Conservation (phyloP, 257 asterid genomes). For the Coffea canephora region DNA sequence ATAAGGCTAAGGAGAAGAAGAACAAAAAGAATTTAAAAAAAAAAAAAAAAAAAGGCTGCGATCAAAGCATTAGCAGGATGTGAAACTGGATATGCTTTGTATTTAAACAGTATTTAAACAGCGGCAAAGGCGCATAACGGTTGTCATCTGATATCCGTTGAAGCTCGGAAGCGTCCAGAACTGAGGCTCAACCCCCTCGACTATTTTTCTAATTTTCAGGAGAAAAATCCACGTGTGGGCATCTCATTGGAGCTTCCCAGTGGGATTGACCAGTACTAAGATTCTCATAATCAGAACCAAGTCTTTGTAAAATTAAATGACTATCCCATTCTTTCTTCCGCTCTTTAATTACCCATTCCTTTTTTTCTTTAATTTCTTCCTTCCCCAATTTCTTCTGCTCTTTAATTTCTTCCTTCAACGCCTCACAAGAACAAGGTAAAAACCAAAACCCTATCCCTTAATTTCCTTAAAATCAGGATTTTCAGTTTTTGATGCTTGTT, state of each 20-base stretch:
- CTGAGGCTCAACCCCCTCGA: neutral
- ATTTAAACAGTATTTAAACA: neutral
- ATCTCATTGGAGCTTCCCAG: neutral
- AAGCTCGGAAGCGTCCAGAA: constrained; percentile 2
- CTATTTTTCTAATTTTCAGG: neutral
- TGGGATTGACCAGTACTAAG: neutral
- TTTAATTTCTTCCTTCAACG: neutral
- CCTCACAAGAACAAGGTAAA: constrained; percentile 1
- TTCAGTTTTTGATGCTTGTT: neutral
- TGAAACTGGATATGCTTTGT: too few relatives aligned
- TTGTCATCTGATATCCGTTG: constrained; percentile 25
- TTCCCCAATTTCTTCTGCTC: neutral
- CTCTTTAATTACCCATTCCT: neutral
- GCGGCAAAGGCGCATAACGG: constrained; percentile 22
- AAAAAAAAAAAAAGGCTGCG: too few relatives aligned
- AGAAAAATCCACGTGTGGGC: constrained; percentile 3
- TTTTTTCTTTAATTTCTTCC: neutral
- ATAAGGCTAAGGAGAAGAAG: too few relatives aligned
- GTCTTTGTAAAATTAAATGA: neutral
- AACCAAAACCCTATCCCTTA: neutral
- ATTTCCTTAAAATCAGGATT: neutral
- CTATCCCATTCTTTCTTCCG: neutral
- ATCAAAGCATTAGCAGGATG: too few relatives aligned
- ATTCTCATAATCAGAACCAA: neutral
- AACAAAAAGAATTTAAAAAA: too few relatives aligned